Evolutionary conservation across 441 rosid species (phyloP).

Genomic region (Eutrema salsugineum): DNA sequence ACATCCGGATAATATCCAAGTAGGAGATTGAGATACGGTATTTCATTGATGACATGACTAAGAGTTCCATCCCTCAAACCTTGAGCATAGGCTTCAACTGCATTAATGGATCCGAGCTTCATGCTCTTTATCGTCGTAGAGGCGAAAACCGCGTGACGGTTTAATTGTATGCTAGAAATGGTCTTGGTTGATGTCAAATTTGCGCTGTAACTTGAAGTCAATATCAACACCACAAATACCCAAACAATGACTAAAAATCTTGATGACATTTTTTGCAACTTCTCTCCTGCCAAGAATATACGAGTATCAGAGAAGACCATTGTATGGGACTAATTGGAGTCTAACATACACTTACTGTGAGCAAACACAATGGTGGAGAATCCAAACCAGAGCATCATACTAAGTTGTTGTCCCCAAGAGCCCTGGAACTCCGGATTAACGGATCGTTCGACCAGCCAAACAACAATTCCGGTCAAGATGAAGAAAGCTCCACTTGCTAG

Average conservation of each 20-base stretch:
- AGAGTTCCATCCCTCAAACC: conserved; percentile 9
- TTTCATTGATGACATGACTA: conserved; percentile 30
- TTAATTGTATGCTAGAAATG: conserved; percentile 29
- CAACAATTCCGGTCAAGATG: conserved; percentile 30
- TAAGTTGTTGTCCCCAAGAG: conserved; percentile 34
- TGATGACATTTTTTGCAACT: conserved; percentile 28
- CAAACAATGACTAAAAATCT: conserved; percentile 40
- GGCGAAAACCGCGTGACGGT: background rate
- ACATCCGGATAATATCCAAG: conserved; percentile 18
- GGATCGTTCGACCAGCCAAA: conserved; percentile 43
- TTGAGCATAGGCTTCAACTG: conserved; percentile 7
- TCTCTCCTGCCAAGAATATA: conserved; percentile 37
- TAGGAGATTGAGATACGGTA: conserved; percentile 35
- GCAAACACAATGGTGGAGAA: conserved; percentile 46
- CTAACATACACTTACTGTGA: conserved; percentile 30
- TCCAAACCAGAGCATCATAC: conserved; percentile 44
- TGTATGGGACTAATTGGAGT: background rate
- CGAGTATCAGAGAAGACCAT: background rate
- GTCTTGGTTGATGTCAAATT: conserved; percentile 46
- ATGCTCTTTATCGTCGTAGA: conserved; percentile 2
- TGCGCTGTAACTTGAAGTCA: conserved; percentile 49
- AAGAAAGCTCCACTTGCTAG: conserved; percentile 35
- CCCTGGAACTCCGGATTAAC: conserved; percentile 38
- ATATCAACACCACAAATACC: conserved; percentile 41
- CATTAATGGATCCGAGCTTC: background rate